Percentiles rank a stretch among this genome's conserved stretches.
Conservation (phyloP, 305 asterid species). For the Plantago coronopus region DNA sequence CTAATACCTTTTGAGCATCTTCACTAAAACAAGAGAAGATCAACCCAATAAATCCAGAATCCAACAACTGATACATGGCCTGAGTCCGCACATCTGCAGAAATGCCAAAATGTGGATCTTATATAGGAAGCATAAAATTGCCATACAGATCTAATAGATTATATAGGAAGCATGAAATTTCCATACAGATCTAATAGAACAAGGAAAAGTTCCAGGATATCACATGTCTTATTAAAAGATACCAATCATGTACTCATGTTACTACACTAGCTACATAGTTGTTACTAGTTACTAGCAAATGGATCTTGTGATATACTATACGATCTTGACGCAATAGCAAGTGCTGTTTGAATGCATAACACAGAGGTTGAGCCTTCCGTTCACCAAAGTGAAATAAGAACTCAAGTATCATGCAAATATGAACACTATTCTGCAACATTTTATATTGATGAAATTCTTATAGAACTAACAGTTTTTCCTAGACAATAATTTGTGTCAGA, state of each 20-base stretch:
- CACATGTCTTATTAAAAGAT: neutral
- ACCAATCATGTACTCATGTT: too few relatives aligned
- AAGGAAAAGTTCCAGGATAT: conserved; percentile 11
- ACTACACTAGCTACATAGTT: neutral
- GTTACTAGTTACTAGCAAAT: neutral
- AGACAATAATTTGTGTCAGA: too few relatives aligned
- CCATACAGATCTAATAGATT: conserved; percentile 9
- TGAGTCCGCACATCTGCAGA: conserved; percentile 93
- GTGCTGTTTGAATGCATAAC: neutral
- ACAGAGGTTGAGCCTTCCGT: too few relatives aligned
- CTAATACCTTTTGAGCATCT: conserved; percentile 87
- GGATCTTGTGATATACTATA: neutral
- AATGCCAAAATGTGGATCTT: conserved; percentile 25
- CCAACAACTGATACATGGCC: conserved; percentile 98
- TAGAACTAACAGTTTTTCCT: too few relatives aligned
- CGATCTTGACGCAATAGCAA: neutral
- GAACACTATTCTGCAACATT: too few relatives aligned
- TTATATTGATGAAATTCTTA: too few relatives aligned
- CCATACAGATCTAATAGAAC: conserved; percentile 10
- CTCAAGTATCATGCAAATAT: too few relatives aligned
- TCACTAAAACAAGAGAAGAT: conserved; percentile 98
- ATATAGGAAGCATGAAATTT: conserved; percentile 2
- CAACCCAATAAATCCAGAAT: conserved; percentile 96
- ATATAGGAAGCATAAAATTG: conserved; percentile 1
- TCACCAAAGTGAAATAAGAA: too few relatives aligned